Base-by-base conservation (phyloP, 768 basidiomycete species). In the Suillus brevipes region DNA sequence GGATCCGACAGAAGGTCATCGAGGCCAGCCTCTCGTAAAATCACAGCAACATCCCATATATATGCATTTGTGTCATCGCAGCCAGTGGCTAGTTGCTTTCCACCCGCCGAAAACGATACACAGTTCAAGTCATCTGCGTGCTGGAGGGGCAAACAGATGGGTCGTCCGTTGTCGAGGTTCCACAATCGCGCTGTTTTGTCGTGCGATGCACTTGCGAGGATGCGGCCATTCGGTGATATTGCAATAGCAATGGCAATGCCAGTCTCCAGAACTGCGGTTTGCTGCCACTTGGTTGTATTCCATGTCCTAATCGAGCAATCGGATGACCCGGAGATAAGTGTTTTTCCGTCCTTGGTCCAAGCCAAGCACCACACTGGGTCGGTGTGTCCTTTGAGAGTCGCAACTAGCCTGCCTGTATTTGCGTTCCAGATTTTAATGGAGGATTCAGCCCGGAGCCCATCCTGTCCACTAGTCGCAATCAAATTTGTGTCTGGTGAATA, bases 401-500 rank as follows among this genome's bases (percentile, higher is more conserved):
- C 64, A 13, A 65, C 36, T 18, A 58, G 43, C 12, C 64, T 13
- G 34, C 49, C 36, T 20, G 56, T 64, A 12, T n/a, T 16, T n/a
- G 53, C 4, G 9, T 62, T 45, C 62, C 68, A 60, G 14, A 55
- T 25, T 16, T 40, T 31, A 9, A 53, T 18, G 6, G 52, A 10
- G 14, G 0, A 25, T 1, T 50, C 23, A 6, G 8, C 2, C 4
- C 0, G 0, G 18, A 61, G 18, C 7, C 1, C 34, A 18, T 50
- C 25, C 0, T 5, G 12, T 14, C 49, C 59, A 37, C 49, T 59
- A 20, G 43, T 64, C 2, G 64, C 59, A 16, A 64, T 38, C 37
- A 23, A 10, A 34, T 37, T 36, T n/a, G 25, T 60, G 31, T 64
- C 64, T 6, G 59, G 64, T n/a, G 64, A 64, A 36, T 50, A 64